Percentiles rank a stretch among this genome's conserved stretches.
Evolutionary conservation across 1,284 basidiomycete genomes (phyloP).

Genomic region (Porogramme epimiltina): DNA sequence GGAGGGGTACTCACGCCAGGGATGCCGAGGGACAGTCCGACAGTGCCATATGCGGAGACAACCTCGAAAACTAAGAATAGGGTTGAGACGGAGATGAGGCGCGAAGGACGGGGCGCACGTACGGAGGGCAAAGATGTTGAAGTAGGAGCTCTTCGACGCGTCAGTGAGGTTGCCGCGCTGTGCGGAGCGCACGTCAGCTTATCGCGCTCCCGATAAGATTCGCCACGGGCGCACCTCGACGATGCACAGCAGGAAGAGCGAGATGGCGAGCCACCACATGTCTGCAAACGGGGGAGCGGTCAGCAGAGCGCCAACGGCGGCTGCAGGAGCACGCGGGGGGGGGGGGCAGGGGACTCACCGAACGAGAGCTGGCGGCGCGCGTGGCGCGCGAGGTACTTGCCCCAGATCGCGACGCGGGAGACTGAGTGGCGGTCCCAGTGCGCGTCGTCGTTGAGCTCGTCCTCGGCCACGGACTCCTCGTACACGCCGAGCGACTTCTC

Average conservation of each 20-base stretch:
- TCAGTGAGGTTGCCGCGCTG: slow-evolving; percentile 58
- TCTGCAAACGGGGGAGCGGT: slow-evolving; percentile 46
- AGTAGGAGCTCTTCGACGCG: slow-evolving; percentile 50
- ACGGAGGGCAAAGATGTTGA: slow-evolving; percentile 59
- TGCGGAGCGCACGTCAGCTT: not conserved
- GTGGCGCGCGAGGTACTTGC: slow-evolving; percentile 77
- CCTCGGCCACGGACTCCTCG: slow-evolving; percentile 47
- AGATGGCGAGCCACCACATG: slow-evolving; percentile 88
- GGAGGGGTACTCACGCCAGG: slow-evolving; percentile 49
- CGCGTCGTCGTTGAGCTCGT: slow-evolving; percentile 45
- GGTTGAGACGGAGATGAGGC: not conserved
- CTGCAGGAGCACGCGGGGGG: not conserved
- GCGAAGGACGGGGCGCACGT: not conserved
- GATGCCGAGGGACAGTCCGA: slow-evolving; percentile 74
- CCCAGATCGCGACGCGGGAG: slow-evolving; percentile 65
- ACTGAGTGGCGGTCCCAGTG: slow-evolving; percentile 34
- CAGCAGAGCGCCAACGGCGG: not conserved
- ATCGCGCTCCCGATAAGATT: not conserved
- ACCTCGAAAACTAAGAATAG: slow-evolving; percentile 55
- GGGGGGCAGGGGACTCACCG: slow-evolving; percentile 43
- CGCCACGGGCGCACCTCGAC: slow-evolving; percentile 82
- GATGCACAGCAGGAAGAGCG: slow-evolving; percentile 83
- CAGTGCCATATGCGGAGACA: slow-evolving; percentile 69
- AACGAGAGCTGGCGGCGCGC: slow-evolving; percentile 88
- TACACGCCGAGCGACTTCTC: slow-evolving; percentile 85